Evolutionary conservation across 2,329 filamentous ascomycete species (phyloP).

Genomic region (Cytospora piceae): DNA sequence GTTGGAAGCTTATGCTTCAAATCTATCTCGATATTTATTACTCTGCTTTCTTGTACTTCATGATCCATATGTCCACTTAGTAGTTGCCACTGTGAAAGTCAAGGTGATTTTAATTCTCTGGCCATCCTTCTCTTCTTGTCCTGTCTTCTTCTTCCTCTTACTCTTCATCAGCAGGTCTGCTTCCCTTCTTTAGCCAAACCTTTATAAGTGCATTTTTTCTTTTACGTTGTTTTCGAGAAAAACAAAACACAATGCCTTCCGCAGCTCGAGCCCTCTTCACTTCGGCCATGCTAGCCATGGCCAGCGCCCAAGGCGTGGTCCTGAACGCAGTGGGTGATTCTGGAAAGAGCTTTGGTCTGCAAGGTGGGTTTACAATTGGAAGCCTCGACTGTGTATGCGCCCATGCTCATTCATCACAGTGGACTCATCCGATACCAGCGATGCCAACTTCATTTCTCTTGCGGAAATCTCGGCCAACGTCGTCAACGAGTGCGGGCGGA

Average conservation of each 20-base stretch:
- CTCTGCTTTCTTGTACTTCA: background rate
- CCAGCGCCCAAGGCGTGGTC: constrained; percentile 26
- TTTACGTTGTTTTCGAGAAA: background rate
- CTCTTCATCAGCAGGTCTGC: constrained; percentile 28
- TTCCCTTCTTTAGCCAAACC: constrained; percentile 1
- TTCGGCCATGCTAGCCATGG: constrained; percentile 29
- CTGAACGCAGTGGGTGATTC: constrained; percentile 25
- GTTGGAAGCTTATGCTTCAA: constrained; percentile 1
- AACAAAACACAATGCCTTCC: constrained; percentile 26
- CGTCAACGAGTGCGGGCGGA: constrained; percentile 63
- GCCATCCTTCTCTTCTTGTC: background rate
- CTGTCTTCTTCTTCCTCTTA: constrained; percentile 10
- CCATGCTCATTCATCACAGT: constrained; percentile 14
- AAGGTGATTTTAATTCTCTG: background rate
- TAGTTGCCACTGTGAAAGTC: constrained; percentile 14
- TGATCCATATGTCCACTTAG: constrained; percentile 7
- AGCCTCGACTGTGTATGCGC: background rate
- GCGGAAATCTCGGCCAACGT: constrained; percentile 53
- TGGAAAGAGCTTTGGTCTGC: constrained; percentile 24
- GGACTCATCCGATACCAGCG: constrained; percentile 35
- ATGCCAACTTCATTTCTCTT: constrained; percentile 63
- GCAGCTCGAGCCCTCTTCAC: constrained; percentile 19
- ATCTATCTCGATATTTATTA: background rate
- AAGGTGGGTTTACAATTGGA: constrained; percentile 3
- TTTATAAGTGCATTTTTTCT: background rate